Conservation (phyloP, 2,329 filamentous ascomycete genomes). For the Pseudonectria buxi region DNA sequence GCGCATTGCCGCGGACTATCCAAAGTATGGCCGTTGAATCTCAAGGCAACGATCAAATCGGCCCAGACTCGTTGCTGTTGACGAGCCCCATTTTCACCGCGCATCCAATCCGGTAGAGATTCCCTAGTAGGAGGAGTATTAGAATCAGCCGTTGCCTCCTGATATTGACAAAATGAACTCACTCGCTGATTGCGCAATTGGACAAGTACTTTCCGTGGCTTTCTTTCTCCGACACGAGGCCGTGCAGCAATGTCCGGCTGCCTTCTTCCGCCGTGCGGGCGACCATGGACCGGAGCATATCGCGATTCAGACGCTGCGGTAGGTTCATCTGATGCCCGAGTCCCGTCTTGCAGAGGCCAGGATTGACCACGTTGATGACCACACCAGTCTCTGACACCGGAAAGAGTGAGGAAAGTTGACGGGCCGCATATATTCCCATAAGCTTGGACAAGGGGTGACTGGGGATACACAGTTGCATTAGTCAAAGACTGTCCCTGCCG, state of each 20-base stretch:
- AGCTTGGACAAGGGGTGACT: slow-evolving; percentile 24
- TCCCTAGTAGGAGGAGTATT: no score
- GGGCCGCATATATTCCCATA: slow-evolving; percentile 18
- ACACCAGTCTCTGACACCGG: slow-evolving; percentile 23
- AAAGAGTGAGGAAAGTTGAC: slow-evolving; percentile 19
- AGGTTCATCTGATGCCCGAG: slow-evolving; percentile 9
- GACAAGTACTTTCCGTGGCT: slow-evolving; percentile 21
- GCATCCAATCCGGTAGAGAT: no score
- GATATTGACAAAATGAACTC: slow-evolving; percentile 5
- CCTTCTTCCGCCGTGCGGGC: slow-evolving; percentile 21
- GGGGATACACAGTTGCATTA: neutral
- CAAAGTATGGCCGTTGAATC: no score
- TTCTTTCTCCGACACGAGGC: slow-evolving; percentile 15
- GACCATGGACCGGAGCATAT: slow-evolving; percentile 1
- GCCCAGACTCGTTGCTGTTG: no score
- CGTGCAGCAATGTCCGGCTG: slow-evolving; percentile 23
- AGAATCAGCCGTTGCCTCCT: no score
- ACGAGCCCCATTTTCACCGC: no score
- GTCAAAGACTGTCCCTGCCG: neutral
- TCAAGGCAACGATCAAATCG: no score
- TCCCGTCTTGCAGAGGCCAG: slow-evolving; percentile 23
- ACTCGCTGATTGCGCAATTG: slow-evolving; percentile 22
- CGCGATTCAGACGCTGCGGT: neutral
- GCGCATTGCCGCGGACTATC: no score
- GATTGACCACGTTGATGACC: slow-evolving; percentile 24